Evolutionary conservation across 1,284 basidiomycete species (phyloP), one percentile per base, ranked within the genome.

Genomic region (Butyriboletus appendiculatus): DNA sequence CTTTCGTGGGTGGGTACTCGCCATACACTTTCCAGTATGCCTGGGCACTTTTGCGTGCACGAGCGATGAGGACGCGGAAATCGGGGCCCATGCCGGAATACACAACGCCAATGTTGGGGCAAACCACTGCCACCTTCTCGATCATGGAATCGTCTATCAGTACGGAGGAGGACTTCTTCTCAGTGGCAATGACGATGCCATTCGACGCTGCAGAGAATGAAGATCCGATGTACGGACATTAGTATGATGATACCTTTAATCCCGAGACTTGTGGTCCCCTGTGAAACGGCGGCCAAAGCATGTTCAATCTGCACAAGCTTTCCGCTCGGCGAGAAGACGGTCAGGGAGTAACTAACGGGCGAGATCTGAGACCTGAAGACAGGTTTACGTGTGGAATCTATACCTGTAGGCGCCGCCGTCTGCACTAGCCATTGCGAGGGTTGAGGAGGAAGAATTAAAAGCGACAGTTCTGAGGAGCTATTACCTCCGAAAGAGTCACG

Each of bases 1-100:
- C 90, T 70, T 94, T 88, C 50, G 96, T 98, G 44, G 95, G 93
- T n/a, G 97, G 97, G 73, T 99, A 99, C 75, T 99, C 97, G 50
- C 94, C 95, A 70, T 98, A 96, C 53, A 98, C 90, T 79, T 98
- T 99, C 96, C 96, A 99, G 75, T 99, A 99, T 20, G 94, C 88
- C 74, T 99, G 97, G 11, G 97, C 97, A 64, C 92, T 94, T 81
- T 99, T 99, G 54, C 97, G 85, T 24, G 97, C 97, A 69, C 92
- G 93, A 45, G 92, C 82, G 46, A 99, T 90, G 50, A 99, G 82
- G 18, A 99, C 85, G 44, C 97, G 86, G 75, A 97, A 99, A 75
- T 99, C 97, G 50, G 97, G 97, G 0, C 97, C 96, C 97, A 99
- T 99, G 33, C 97, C 97, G 39, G 94, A 96, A 77, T 99, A 99